Percentiles rank a stretch among this genome's conserved stretches.
phyloP scores from a whole-genome alignment of 768 basidiomycete genomes.

The Suillus ampliporus region DNA sequence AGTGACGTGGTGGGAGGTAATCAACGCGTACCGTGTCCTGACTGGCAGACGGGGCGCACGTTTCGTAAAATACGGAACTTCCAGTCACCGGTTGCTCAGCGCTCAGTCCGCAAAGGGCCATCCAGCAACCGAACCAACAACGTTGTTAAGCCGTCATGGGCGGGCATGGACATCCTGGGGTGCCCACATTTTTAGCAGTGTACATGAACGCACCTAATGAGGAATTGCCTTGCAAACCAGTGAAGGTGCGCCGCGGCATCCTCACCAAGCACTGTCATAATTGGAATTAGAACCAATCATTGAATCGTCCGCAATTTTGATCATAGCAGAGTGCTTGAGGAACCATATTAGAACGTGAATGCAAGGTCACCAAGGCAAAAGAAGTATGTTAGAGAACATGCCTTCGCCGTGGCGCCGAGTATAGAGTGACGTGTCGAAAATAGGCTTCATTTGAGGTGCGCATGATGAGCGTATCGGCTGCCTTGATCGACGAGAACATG shows the following conservation, averaged over 20 bases:
- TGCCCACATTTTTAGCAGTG: background rate
- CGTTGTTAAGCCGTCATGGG: background rate
- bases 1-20: background rate
- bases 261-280: background rate
- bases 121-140: background rate
- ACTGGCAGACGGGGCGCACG: background rate
- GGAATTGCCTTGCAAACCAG: background rate
- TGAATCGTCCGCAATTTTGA: background rate
- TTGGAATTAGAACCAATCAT: background rate
- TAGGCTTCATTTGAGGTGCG: background rate
- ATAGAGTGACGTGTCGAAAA: background rate
- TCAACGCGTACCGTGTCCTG: background rate
- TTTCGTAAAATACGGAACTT: constrained; percentile 9
- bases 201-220: constrained; percentile 8
- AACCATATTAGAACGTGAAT: background rate
- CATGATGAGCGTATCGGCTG: background rate
- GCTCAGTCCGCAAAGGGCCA: background rate
- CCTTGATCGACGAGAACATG: background rate
- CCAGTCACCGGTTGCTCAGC: background rate
- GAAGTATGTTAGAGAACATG: background rate
- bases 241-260: background rate
- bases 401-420: background rate
- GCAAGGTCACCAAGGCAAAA: constrained; percentile 5
- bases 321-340: background rate
- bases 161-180: background rate